A percentile compares a stretch with the other conserved stretches of the same genome.
These are phyloP conservation scores for Penicillium odoratum DNA, from an alignment of 495 filamentous ascomycete genomes.

Conservation along the genomic window DNA sequence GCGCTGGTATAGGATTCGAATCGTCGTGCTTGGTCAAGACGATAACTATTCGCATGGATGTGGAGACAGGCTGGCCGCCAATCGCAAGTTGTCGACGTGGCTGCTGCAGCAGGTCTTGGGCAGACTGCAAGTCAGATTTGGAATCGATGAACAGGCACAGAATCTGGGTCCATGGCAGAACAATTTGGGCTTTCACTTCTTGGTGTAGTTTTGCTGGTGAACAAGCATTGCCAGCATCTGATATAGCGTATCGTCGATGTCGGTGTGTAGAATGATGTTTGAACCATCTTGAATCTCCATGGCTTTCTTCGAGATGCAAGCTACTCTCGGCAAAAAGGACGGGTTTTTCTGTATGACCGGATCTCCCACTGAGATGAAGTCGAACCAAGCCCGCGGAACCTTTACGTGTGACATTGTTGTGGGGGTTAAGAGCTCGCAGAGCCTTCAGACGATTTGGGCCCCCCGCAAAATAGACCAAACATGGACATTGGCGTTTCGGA, in stretches of 20 bases:
- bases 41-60: conserved; percentile 10
- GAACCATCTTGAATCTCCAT: conserved; percentile 1
- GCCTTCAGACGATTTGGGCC: conserved; percentile 14
- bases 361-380: conserved; percentile 10
- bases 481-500: conserved; percentile 1
- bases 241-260: conserved; percentile 7
- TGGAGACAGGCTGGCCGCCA: conserved; percentile 4
- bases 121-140: conserved; percentile 2
- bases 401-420: conserved; percentile 19
- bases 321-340: conserved; percentile 16
- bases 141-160: conserved; percentile 19
- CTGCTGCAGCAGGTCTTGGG: conserved; percentile 5
- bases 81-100: conserved; percentile 8
- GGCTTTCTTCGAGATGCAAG: not conserved
- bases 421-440: conserved; percentile 15
- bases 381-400: conserved; percentile 7
- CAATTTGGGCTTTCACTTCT: conserved; percentile 9
- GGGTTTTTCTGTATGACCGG: conserved; percentile 5
- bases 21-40: conserved; percentile 6
- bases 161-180: conserved; percentile 19
- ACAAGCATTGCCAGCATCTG: not conserved
- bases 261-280: conserved; percentile 9
- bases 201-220: conserved; percentile 9
- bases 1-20: not conserved
- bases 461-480: conserved; percentile 15